Conservation (phyloP, 192 early-diverging fungal genomes). For the Phlyctochytrium planicorne region DNA sequence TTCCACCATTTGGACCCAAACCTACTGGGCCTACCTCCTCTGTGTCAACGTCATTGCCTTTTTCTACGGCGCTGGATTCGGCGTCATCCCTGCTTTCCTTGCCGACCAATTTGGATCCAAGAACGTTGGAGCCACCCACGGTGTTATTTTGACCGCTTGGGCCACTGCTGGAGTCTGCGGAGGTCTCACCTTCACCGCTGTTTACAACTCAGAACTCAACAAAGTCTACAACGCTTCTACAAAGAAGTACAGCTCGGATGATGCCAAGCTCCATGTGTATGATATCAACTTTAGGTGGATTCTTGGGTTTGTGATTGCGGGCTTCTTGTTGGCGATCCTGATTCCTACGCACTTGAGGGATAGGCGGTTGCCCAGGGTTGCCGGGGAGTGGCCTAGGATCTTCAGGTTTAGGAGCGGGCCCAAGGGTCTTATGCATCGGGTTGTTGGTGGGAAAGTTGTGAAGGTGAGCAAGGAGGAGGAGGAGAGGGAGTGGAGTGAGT, state of each 20-base stretch:
- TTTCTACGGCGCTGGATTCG: slow-evolving; percentile 77
- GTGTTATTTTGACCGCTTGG: slow-evolving; percentile 76
- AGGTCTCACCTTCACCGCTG: slow-evolving; percentile 65
- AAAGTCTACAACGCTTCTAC: slow-evolving; percentile 12
- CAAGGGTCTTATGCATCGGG: slow-evolving; percentile 49
- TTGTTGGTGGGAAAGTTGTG: slow-evolving; percentile 31
- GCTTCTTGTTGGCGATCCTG: slow-evolving; percentile 56
- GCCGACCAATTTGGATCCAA: slow-evolving; percentile 80
- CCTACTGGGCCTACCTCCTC: slow-evolving; percentile 61
- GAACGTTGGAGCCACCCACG: slow-evolving; percentile 73
- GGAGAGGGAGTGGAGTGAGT: slow-evolving; percentile 52
- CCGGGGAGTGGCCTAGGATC: slow-evolving; percentile 47
- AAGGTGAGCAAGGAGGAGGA: slow-evolving; percentile 44
- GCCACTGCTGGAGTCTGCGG: slow-evolving; percentile 72
- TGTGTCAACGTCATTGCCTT: slow-evolving; percentile 63
- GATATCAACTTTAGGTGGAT: slow-evolving; percentile 72
- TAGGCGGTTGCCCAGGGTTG: slow-evolving; percentile 62
- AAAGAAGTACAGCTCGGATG: slow-evolving; percentile 45
- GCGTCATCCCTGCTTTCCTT: slow-evolving; percentile 72
- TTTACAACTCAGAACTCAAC: slow-evolving; percentile 49
- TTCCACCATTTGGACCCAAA: slow-evolving; percentile 47
- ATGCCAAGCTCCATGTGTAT: slow-evolving; percentile 43
- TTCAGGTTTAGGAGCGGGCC: slow-evolving; percentile 48
- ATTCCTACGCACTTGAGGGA: slow-evolving; percentile 64
- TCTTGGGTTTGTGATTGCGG: slow-evolving; percentile 55